These are phyloP conservation scores for Ogataea paraovalis DNA, from an alignment of 805 yeast species.

Conservation along the genomic window DNA sequence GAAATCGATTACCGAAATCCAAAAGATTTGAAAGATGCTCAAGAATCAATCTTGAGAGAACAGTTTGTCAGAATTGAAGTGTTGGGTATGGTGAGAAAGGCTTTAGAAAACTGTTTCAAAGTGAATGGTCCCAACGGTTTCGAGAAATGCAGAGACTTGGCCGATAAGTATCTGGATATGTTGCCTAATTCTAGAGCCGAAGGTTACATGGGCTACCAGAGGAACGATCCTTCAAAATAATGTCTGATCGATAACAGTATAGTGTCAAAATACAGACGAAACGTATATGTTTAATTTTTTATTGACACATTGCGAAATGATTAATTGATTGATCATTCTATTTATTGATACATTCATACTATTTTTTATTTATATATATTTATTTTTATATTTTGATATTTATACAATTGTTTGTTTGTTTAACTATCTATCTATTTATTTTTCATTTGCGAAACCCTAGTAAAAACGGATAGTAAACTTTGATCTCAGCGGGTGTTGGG, in stretches of 20 bases:
- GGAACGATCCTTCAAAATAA: slow-evolving; percentile 79
- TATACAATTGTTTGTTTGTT: slow-evolving; percentile 8
- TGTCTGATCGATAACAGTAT: too few relatives aligned
- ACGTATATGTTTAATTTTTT: too few relatives aligned
- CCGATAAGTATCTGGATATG: slow-evolving; percentile 74
- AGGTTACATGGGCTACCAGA: slow-evolving; percentile 82
- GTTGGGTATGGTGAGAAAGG: slow-evolving; percentile 64
- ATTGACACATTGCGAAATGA: too few relatives aligned
- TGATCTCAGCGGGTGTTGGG: too few relatives aligned
- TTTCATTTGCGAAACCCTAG: too few relatives aligned
- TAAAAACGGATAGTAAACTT: too few relatives aligned
- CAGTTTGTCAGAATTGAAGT: slow-evolving; percentile 73
- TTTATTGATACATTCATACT: too few relatives aligned
- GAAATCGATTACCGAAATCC: slow-evolving; percentile 72
- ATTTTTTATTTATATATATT: background rate
- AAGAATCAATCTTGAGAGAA: slow-evolving; percentile 72
- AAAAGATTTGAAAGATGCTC: slow-evolving; percentile 63
- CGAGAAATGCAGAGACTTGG: slow-evolving; percentile 77
- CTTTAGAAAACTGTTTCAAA: slow-evolving; percentile 67
- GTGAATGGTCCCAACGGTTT: slow-evolving; percentile 60
- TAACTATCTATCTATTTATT: slow-evolving; percentile 1
- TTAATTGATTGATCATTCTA: too few relatives aligned
- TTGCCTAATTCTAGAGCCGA: slow-evolving; percentile 62
- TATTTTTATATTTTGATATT: too few relatives aligned
- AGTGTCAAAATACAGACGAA: too few relatives aligned